These are phyloP conservation scores for Tetrahymena borealis DNA, from an alignment of 73 alveolate genomes.

Conservation along the genomic window DNA sequence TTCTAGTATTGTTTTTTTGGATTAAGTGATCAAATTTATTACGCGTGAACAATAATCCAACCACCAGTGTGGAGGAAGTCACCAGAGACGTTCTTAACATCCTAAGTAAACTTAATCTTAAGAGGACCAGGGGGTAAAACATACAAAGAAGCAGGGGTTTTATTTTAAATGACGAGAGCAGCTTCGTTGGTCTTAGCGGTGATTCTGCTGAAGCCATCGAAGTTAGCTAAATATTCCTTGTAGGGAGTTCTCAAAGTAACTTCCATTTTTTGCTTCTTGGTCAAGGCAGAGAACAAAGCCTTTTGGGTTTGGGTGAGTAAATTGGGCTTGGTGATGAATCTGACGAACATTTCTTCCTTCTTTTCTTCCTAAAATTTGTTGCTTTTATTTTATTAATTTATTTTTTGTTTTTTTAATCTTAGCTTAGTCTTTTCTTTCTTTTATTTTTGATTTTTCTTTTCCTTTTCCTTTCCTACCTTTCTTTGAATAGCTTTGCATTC, in stretches of 20 bases:
- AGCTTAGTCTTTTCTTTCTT: neutral
- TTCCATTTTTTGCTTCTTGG: conserved; percentile 44
- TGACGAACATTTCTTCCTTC: neutral
- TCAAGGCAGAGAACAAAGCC: neutral
- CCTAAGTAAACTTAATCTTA: conserved; percentile 29
- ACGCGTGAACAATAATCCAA: conserved; percentile 39
- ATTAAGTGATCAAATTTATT: neutral
- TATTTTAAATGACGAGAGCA: conserved; percentile 34
- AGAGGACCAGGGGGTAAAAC: conserved; percentile 46
- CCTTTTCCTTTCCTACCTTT: neutral
- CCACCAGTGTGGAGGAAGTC: conserved; percentile 47
- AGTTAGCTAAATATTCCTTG: conserved; percentile 5
- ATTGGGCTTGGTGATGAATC: neutral
- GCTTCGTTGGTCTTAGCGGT: conserved; percentile 46
- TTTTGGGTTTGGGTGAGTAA: neutral
- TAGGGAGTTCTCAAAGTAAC: conserved; percentile 46
- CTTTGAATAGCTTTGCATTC: too few species aligned
- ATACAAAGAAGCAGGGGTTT: conserved; percentile 39
- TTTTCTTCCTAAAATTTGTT: neutral
- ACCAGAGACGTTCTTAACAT: conserved; percentile 27
- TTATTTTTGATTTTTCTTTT: neutral
- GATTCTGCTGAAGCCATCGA: conserved; percentile 37
- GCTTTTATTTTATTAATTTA: neutral
- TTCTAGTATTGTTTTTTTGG: neutral
- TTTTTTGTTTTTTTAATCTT: neutral